Conservation (phyloP, 2,329 filamentous ascomycete genomes). For the Acrodontium crateriforme region DNA sequence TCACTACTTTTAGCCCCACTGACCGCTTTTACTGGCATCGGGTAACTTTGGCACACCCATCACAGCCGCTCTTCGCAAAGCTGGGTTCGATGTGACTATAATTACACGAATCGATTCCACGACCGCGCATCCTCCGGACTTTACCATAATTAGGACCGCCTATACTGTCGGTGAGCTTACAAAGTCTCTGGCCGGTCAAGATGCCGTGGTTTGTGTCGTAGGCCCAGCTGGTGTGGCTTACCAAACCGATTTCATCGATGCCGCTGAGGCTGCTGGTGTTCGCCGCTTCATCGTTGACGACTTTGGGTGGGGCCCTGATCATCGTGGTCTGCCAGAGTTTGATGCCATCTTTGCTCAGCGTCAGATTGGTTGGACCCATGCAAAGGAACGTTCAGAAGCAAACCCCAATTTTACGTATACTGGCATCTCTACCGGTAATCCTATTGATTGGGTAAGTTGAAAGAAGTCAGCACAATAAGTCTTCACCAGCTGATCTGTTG, state of each 20-base stretch:
- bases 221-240: constrained; percentile 4
- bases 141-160: constrained; percentile 25
- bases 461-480: neutral
- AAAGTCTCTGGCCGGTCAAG: constrained; percentile 13
- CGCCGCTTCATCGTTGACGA: constrained; percentile 9
- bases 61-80: constrained; percentile 4
- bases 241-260: constrained; percentile 7
- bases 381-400: constrained; percentile 13
- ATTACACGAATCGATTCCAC: constrained; percentile 34
- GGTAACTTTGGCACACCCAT: constrained; percentile 13
- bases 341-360: constrained; percentile 2
- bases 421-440: constrained; percentile 7
- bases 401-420: constrained; percentile 7
- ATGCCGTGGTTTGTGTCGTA: constrained; percentile 9
- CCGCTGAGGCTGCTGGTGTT: constrained; percentile 7
- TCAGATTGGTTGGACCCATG: constrained; percentile 9
- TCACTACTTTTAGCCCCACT: too few species aligned
- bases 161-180: constrained; percentile 34
- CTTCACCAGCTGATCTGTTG: too few species aligned
- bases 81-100: constrained; percentile 37
- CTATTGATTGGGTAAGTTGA: constrained; percentile 6
- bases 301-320: constrained; percentile 21
- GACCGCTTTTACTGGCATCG: too few species aligned
- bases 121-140: constrained; percentile 16
- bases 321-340: constrained; percentile 4